These are phyloP conservation scores for Xylaria sp. DNA, from an alignment of 2,329 filamentous ascomycete genomes.

Conservation along the genomic window DNA sequence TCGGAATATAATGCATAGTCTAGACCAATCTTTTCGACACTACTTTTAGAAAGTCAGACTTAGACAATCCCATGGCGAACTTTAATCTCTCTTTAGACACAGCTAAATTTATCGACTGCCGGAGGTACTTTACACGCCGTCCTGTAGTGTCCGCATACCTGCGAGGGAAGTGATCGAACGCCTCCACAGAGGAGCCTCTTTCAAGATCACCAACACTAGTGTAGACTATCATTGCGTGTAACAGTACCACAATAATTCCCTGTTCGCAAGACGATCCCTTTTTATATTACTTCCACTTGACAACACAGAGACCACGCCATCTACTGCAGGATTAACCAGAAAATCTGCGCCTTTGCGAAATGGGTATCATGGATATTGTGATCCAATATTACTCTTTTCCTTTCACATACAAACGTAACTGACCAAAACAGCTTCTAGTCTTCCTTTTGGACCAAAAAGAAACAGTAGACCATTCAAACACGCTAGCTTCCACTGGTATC, in stretches of 20 bases:
- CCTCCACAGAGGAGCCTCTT: conserved; percentile 13
- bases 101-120: not conserved
- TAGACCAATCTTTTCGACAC: not conserved
- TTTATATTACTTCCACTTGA: not conserved
- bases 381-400: conserved; percentile 14
- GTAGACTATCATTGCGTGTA: not conserved
- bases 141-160: too few relatives aligned
- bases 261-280: conserved; percentile 9
- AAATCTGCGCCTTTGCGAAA: not conserved
- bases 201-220: conserved; percentile 16
- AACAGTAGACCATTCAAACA: conserved; percentile 26
- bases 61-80: not conserved
- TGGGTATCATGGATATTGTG: conserved; percentile 21
- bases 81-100: not conserved
- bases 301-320: conserved; percentile 8
- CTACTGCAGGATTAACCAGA: not conserved
- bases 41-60: not conserved
- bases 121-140: too few relatives aligned
- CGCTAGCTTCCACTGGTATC: conserved; percentile 33
- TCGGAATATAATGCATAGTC: not conserved
- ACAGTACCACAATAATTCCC: not conserved
- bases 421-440: conserved; percentile 3
- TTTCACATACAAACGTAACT: not conserved
- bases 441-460: not conserved
- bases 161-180: conserved; percentile 3